These are phyloP conservation scores for Tolypocladium tundrense DNA, from an alignment of 2,329 filamentous ascomycete genomes.

Conservation along the genomic window DNA sequence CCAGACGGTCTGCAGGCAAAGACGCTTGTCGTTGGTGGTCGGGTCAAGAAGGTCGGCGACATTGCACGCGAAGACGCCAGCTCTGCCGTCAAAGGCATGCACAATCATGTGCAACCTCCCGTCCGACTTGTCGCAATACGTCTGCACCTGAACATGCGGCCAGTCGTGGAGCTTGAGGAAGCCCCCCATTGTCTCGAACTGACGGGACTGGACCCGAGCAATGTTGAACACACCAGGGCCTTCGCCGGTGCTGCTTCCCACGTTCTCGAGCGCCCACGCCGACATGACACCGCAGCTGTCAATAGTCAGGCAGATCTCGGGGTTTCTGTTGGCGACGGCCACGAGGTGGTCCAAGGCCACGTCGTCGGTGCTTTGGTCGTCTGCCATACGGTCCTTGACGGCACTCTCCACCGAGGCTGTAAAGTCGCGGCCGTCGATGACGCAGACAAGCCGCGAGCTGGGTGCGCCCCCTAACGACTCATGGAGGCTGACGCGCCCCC, in stretches of 20 bases:
- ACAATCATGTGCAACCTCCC: conserved; percentile 63
- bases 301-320: conserved; percentile 79
- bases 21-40: conserved; percentile 45
- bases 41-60: conserved; percentile 76
- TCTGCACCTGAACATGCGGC: conserved; percentile 56
- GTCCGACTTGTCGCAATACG: conserved; percentile 56
- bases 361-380: conserved; percentile 49
- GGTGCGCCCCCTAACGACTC: conserved; percentile 50
- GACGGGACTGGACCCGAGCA: conserved; percentile 57
- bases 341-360: conserved; percentile 76
- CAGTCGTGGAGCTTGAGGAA: conserved; percentile 13
- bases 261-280: conserved; percentile 84
- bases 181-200: conserved; percentile 35
- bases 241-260: conserved; percentile 59
- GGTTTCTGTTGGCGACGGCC: conserved; percentile 71
- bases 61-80: conserved; percentile 71
- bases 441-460: conserved; percentile 44
- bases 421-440: conserved; percentile 76
- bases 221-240: conserved; percentile 73
- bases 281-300: conserved; percentile 82
- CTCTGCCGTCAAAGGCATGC: conserved; percentile 76
- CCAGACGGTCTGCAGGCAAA: conserved; percentile 59
- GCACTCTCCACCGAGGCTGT: conserved; percentile 66
- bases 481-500: conserved; percentile 69
- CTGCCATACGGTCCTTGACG: conserved; percentile 48